A percentile compares a stretch with the other conserved stretches of the same genome.
Conservation (phyloP, 129 eudicot genomes). For the Pseudognaphalium luteoalbum region DNA sequence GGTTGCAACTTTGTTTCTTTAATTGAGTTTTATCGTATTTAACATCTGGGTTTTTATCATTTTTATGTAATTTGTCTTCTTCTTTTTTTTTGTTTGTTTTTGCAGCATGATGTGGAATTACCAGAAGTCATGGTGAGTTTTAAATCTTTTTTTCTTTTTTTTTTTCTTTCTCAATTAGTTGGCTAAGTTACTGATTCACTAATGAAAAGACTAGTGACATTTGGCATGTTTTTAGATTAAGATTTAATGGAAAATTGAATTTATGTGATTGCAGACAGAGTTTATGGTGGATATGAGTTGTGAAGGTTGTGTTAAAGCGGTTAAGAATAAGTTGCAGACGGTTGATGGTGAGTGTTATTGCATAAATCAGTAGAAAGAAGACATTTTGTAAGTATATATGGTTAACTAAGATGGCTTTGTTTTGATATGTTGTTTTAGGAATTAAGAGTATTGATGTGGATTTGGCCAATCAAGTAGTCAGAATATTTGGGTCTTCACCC, state of each 20-base stretch:
- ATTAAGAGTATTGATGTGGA: constrained; percentile 84
- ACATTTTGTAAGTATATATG: background rate
- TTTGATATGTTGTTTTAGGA: constrained; percentile 39
- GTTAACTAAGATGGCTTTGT: background rate
- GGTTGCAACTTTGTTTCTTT: background rate
- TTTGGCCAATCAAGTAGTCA: constrained; percentile 86
- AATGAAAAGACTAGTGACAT: background rate
- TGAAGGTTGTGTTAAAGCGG: constrained; percentile 87
- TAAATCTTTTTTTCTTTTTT: background rate
- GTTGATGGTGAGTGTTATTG: constrained; percentile 54
- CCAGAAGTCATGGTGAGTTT: constrained; percentile 13
- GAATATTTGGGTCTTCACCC: constrained; percentile 84
- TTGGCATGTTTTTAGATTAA: background rate
- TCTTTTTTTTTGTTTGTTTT: background rate
- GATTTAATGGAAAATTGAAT: background rate
- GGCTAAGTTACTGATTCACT: background rate
- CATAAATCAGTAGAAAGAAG: background rate
- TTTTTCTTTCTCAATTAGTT: background rate
- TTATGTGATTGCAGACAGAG: constrained; percentile 66
- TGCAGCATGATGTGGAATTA: constrained; percentile 1
- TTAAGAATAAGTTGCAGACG: constrained; percentile 69
- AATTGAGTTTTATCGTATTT: background rate
- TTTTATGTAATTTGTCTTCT: background rate
- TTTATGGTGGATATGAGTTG: constrained; percentile 97
- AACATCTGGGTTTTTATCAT: background rate